A percentile compares a stretch with the other conserved stretches of the same genome.
phyloP scores from a whole-genome alignment of 805 yeast species.

The Yamadazyma scolyti region DNA sequence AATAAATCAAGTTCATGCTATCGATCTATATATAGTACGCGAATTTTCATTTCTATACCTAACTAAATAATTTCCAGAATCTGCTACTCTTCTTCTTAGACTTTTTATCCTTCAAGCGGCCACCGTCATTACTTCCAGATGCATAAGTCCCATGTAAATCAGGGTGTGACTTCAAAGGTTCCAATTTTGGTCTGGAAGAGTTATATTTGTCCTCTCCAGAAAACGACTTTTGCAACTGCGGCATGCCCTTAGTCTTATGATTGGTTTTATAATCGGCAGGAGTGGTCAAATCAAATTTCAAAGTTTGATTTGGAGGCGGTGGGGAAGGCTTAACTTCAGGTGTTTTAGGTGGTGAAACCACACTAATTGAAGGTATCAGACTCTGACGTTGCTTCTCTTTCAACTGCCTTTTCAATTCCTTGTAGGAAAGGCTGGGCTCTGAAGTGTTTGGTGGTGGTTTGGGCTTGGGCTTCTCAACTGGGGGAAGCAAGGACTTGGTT shows the following conservation, averaged over 20 bases:
- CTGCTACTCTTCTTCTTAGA: slow-evolving; percentile 27
- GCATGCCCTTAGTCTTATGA: slow-evolving; percentile 11
- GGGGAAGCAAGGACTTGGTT: slow-evolving; percentile 38
- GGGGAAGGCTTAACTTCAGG: slow-evolving; percentile 7
- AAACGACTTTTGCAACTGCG: slow-evolving; percentile 25
- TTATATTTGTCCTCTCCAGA: slow-evolving; percentile 25
- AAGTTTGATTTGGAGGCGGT: slow-evolving; percentile 22
- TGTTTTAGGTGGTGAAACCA: slow-evolving; percentile 3
- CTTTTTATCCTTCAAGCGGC: slow-evolving; percentile 4
- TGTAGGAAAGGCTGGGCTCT: slow-evolving; percentile 21
- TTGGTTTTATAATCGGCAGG: slow-evolving; percentile 11
- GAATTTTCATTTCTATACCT: slow-evolving; percentile 2
- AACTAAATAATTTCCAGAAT: slow-evolving; percentile 32
- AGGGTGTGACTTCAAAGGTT: slow-evolving; percentile 39
- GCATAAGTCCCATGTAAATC: slow-evolving; percentile 16
- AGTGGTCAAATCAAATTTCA: slow-evolving; percentile 26
- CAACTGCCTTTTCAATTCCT: slow-evolving; percentile 24
- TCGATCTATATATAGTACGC: no score
- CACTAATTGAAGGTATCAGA: slow-evolving; percentile 7
- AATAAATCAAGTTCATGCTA: neutral
- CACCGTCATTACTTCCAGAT: no score
- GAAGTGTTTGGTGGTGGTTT: slow-evolving; percentile 2
- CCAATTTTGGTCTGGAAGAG: slow-evolving; percentile 21
- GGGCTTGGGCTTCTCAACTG: slow-evolving; percentile 19
- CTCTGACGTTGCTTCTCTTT: slow-evolving; percentile 4